These are phyloP conservation scores for Mytilinidion resinicola DNA, from an alignment of 495 filamentous ascomycete genomes.

Conservation along the genomic window DNA sequence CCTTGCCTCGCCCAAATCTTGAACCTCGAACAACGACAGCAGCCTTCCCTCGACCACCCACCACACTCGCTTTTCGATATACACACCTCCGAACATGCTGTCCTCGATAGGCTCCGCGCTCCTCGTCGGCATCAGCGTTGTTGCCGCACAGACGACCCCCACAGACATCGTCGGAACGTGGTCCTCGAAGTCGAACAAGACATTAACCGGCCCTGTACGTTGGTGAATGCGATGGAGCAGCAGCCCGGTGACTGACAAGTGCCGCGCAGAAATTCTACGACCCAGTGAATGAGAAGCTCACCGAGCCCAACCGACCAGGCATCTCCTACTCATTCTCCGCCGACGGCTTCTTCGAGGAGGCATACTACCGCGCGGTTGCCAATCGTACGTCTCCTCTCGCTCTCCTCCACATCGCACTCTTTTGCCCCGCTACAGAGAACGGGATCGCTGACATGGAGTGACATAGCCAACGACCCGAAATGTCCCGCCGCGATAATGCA, in stretches of 20 bases:
- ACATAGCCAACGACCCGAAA: slow-evolving; percentile 51
- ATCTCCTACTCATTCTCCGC: slow-evolving; percentile 75
- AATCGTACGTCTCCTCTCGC: slow-evolving; percentile 54
- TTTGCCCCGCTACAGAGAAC: not conserved
- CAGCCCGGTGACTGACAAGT: slow-evolving; percentile 5
- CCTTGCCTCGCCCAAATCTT: too few relatives aligned
- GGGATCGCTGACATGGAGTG: not conserved
- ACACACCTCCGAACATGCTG: slow-evolving; percentile 12
- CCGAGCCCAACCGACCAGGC: slow-evolving; percentile 65
- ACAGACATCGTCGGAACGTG: slow-evolving; percentile 63
- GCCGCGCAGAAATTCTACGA: slow-evolving; percentile 63
- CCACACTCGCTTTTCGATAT: not conserved
- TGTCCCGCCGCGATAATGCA: slow-evolving; percentile 69
- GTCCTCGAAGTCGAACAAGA: slow-evolving; percentile 67
- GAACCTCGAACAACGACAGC: not conserved
- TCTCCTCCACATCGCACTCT: not conserved
- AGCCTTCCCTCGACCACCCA: slow-evolving; percentile 6
- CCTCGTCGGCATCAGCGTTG: slow-evolving; percentile 14
- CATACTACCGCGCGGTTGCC: slow-evolving; percentile 64
- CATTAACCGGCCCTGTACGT: slow-evolving; percentile 69
- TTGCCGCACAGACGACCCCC: slow-evolving; percentile 31
- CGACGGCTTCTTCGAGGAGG: slow-evolving; percentile 67
- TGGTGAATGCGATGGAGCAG: not conserved
- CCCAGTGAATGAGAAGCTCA: slow-evolving; percentile 58
- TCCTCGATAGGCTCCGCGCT: slow-evolving; percentile 13